Conservation (phyloP, 257 asterid genomes). For the Lantana camara region DNA sequence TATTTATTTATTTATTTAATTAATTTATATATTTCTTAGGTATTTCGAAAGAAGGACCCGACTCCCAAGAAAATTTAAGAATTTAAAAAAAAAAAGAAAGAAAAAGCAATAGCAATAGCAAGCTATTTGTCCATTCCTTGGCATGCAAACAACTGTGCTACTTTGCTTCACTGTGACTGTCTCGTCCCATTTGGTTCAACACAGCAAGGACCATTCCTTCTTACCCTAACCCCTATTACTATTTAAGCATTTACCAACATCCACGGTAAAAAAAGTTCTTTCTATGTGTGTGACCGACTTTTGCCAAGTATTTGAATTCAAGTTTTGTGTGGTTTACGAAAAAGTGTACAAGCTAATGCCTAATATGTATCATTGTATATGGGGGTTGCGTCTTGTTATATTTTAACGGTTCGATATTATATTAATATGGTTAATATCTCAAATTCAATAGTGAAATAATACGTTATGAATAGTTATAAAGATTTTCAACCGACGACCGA, state of each 20-base stretch:
- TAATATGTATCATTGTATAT: too few relatives aligned
- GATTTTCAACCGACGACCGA: too few relatives aligned
- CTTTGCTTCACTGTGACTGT: background rate
- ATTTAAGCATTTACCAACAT: background rate
- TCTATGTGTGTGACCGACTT: too few relatives aligned
- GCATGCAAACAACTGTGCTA: background rate
- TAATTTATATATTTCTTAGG: background rate
- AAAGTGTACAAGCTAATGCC: too few relatives aligned
- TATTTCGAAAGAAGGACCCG: conserved; percentile 25
- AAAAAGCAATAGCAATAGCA: background rate
- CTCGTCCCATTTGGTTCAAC: conserved; percentile 14
- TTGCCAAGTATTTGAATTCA: too few relatives aligned
- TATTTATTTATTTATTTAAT: background rate
- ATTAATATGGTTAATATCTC: too few relatives aligned
- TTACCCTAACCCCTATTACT: background rate
- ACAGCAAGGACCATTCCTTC: background rate
- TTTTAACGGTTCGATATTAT: too few relatives aligned
- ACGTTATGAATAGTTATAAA: too few relatives aligned
- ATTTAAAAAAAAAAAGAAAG: background rate
- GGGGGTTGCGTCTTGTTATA: too few relatives aligned
- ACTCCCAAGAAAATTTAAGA: background rate
- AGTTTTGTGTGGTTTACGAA: too few relatives aligned
- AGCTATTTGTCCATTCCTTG: conserved; percentile 3
- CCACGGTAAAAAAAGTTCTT: too few relatives aligned
- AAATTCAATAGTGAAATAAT: too few relatives aligned